A percentile compares a stretch with the other conserved stretches of the same genome.
These are phyloP conservation scores for Panellus pusillus DNA, from an alignment of 768 basidiomycete genomes.

Conservation along the genomic window DNA sequence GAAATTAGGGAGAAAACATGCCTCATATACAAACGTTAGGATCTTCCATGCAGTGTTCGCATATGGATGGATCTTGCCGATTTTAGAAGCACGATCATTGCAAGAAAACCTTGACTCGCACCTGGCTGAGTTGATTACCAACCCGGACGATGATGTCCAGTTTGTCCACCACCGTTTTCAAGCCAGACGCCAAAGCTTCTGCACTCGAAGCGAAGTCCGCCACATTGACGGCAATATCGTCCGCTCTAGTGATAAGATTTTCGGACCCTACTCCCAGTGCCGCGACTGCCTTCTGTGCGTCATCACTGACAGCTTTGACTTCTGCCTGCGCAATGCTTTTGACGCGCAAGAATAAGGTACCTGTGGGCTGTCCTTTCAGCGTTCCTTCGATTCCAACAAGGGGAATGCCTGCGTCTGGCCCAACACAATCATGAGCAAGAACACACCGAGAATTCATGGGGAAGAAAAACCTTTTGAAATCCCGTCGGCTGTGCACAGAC, in stretches of 20 bases:
- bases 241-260: neutral
- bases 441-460: too few species aligned
- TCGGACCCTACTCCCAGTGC: neutral
- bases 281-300: neutral
- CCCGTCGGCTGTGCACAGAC: neutral
- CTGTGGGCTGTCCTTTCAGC: neutral
- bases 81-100: neutral
- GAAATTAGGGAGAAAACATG: neutral
- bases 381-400: neutral
- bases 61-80: neutral
- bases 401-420: neutral
- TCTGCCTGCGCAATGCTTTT: neutral
- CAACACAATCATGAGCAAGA: neutral
- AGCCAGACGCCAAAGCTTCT: neutral
- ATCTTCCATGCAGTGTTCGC: neutral
- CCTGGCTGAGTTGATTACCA: neutral
- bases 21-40: neutral
- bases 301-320: neutral
- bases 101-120: neutral
- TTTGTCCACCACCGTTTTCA: neutral
- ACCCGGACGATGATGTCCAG: too few species aligned
- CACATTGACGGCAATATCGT: too few species aligned
- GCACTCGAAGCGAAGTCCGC: too few species aligned
- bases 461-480: neutral
- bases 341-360: neutral